Evolutionary conservation across 257 asterid species (phyloP).

Genomic region (Dorcoceras hygrometricum): DNA sequence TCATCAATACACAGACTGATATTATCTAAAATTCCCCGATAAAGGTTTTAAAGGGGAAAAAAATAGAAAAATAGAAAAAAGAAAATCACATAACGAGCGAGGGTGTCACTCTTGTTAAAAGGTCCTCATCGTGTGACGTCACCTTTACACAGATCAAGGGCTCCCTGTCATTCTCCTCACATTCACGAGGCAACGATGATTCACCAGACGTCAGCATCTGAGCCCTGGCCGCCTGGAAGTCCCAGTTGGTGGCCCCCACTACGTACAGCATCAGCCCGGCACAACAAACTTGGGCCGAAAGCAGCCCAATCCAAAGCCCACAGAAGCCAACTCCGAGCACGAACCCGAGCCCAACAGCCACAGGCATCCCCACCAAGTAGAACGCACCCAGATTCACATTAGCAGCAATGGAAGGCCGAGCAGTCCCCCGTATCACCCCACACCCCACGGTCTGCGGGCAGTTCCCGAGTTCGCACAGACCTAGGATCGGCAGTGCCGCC

Average conservation of each 20-base stretch:
- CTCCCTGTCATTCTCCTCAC: slow-evolving; percentile 38
- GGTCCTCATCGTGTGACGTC: slow-evolving; percentile 42
- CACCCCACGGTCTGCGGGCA: slow-evolving; percentile 90
- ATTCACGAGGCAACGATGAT: slow-evolving; percentile 25
- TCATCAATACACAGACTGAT: slow-evolving; percentile 25
- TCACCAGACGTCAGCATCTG: slow-evolving; percentile 60
- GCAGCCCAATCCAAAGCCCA: slow-evolving; percentile 82
- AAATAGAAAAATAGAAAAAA: not conserved
- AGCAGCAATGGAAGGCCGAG: slow-evolving; percentile 72
- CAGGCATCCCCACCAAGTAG: slow-evolving; percentile 79
- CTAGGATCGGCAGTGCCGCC: slow-evolving; percentile 64
- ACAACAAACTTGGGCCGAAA: slow-evolving; percentile 74
- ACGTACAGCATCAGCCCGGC: slow-evolving; percentile 80
- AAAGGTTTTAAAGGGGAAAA: too few relatives aligned
- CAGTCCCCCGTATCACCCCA: slow-evolving; percentile 81
- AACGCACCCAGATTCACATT: slow-evolving; percentile 81
- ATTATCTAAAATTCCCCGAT: slow-evolving; percentile 22
- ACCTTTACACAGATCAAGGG: slow-evolving; percentile 59
- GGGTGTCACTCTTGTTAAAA: slow-evolving; percentile 23
- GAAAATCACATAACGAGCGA: slow-evolving; percentile 16
- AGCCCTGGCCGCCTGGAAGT: slow-evolving; percentile 61
- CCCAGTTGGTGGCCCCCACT: slow-evolving; percentile 76
- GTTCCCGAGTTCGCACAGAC: slow-evolving; percentile 84
- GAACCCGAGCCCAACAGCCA: slow-evolving; percentile 68
- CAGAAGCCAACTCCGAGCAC: slow-evolving; percentile 50